Base-by-base conservation (phyloP, 805 yeast genomes). In the Ogataea paradorogensis region DNA sequence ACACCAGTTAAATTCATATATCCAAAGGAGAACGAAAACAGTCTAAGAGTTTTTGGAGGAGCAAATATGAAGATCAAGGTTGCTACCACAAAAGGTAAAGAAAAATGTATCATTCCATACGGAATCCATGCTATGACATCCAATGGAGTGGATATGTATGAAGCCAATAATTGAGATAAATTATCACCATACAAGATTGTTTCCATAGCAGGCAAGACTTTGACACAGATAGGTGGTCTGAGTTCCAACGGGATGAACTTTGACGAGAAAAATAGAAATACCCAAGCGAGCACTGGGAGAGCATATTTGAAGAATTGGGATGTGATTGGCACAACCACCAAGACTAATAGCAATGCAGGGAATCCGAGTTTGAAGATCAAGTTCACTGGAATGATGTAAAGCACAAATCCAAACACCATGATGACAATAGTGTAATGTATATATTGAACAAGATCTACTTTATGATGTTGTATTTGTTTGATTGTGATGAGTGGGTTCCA, bases 51-150 rank as follows among this genome's bases (percentile, higher is more conserved):
- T 9, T 84, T 82, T 32, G 99, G 99, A 8, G 98, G 97, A 0
- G 87, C 96, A 72, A 88, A 93, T 21, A 93, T 48, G 55, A 88
- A 91, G 34, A 87, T 64, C 36, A 89, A 58, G 2, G 70, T 76
- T 0, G 97, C 91, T 28, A 86, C 85, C 5, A 91, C 77, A 57
- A 90, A 88, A 3, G 99, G 98, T 10, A 87, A 76, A n/a, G 85
- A 79, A 55, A 86, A 91, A 66, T 91, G 99, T 42, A 86, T 70
- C 10, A 93, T 59, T 2, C 99, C 99, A 59, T 91, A 91, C 1
- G 99, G 98, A 25, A 93, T 59, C 97, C 97, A 91, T 7, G 96
- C 96, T 29, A 88, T 52, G 7, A 91, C 67, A 58, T 91, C 98
- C 35, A 87, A 67, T 7, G 80, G 55, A 1, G 85, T 63, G 42